Percentiles rank a stretch among this genome's conserved stretches.
Evolutionary conservation across 1,139 yeast genomes (phyloP).

Genomic region (Kodamaea derodonti): DNA sequence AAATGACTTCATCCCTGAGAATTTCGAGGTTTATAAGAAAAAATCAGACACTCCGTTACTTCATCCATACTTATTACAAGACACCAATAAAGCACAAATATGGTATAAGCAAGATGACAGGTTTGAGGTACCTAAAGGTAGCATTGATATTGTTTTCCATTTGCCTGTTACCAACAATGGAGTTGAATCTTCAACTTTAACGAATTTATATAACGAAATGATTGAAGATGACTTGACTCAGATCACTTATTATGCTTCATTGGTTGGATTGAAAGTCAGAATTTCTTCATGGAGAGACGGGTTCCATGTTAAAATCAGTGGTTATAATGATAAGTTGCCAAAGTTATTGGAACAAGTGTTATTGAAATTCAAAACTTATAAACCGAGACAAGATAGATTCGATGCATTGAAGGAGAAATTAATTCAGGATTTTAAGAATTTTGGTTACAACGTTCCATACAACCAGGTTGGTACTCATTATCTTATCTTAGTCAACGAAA

Average conservation of each 20-base stretch:
- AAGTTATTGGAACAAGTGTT: conserved; percentile 60
- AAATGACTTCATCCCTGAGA: conserved; percentile 77
- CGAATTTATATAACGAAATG: conserved; percentile 63
- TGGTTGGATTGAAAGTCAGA: conserved; percentile 69
- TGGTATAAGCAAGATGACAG: conserved; percentile 94
- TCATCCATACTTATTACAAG: conserved; percentile 37
- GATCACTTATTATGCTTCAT: conserved; percentile 74
- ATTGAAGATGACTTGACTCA: conserved; percentile 75
- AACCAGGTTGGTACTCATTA: conserved; percentile 65
- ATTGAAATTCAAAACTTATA: conserved; percentile 47
- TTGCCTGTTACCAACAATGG: conserved; percentile 60
- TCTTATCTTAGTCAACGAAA: conserved; percentile 63
- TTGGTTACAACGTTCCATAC: conserved; percentile 72
- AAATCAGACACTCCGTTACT: conserved; percentile 29
- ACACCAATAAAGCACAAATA: conserved; percentile 36
- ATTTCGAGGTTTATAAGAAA: conserved; percentile 56
- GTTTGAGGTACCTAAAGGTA: conserved; percentile 85
- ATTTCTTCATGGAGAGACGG: conserved; percentile 69
- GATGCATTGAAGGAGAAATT: conserved; percentile 62
- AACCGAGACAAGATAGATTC: conserved; percentile 57
- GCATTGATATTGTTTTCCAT: conserved; percentile 60
- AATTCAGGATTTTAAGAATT: conserved; percentile 61
- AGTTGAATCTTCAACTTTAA: conserved; percentile 52
- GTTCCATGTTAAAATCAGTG: conserved; percentile 60
- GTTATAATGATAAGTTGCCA: conserved; percentile 79